Conservation (phyloP, 441 rosid species). For the Gossypium gossypioides region DNA sequence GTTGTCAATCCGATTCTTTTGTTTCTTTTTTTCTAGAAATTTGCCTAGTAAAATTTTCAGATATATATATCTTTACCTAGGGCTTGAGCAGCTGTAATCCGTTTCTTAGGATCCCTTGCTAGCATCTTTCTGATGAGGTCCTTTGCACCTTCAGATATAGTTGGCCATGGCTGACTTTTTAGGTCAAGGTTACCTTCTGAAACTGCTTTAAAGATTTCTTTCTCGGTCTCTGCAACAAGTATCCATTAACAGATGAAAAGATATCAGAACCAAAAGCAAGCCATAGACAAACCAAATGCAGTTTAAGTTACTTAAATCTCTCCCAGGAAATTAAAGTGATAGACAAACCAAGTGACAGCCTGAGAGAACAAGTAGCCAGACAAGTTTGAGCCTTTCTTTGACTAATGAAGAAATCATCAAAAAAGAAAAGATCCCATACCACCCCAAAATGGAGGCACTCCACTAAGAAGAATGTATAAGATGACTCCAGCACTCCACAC, state of each 20-base stretch:
- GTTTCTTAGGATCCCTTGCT: conserved; percentile 37
- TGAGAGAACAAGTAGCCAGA: no score
- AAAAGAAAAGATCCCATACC: conserved; percentile 24
- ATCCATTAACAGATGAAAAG: background rate
- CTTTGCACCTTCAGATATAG: conserved; percentile 43
- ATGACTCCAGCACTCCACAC: conserved; percentile 68
- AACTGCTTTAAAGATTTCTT: conserved; percentile 35
- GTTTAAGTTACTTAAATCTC: background rate
- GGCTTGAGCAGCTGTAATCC: conserved; percentile 47
- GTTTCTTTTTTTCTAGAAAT: background rate
- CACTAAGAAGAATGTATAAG: conserved; percentile 57
- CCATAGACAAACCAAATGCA: background rate
- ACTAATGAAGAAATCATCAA: background rate
- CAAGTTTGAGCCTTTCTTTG: background rate
- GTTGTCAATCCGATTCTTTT: background rate
- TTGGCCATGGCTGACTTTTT: conserved; percentile 41
- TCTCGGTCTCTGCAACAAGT: conserved; percentile 38
- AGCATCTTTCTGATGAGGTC: conserved; percentile 49
- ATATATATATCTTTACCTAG: conserved; percentile 31
- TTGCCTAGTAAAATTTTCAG: background rate
- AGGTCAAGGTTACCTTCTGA: conserved; percentile 37
- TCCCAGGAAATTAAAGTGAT: no score
- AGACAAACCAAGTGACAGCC: no score
- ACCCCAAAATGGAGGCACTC: conserved; percentile 63
- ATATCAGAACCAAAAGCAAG: background rate